Base-by-base conservation (phyloP, 495 filamentous ascomycete species). In the Neurospora intermedia region DNA sequence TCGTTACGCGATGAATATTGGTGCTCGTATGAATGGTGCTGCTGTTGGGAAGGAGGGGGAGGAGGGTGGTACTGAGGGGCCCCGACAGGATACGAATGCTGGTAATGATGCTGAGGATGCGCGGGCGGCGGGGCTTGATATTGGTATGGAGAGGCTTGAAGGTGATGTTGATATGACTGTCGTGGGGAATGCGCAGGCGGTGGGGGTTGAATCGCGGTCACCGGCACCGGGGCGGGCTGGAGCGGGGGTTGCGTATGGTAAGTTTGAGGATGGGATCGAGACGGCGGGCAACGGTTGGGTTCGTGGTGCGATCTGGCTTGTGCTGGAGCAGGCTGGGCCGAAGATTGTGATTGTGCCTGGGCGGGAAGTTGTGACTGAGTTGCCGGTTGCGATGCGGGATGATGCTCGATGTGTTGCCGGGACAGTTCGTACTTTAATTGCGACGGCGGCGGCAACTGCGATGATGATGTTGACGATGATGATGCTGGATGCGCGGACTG, bases 101-200 rank as follows among this genome's bases (percentile, higher is more conserved):
- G 69, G 3, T 71, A 45, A n/a, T 71, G 73, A 18, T 74, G 74
- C 27, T 73, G 70, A 13, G 71, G 72, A 48, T 74, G 70, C 15
- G 46, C 27, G 7, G 54, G 18, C 16, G 40, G 48, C 38, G 46
- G 69, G 31, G 11, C 42, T 38, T 54, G 35, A 11, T 45, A 39
- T 18, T 59, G 73, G 35, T 45, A 18, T 11, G 43, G 45, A 27
- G 27, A 62, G 27, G 54, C 54, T 66, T 18, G 73, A 66, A n/a
- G 43, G 20, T 38, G 71, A 45, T 69, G 38, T 40, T 42, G 31
- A 27, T 69, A 35, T 69, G 38, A 18, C 48, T 72, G 54, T 31
- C 23, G 54, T 31, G 27, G 23, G 8, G 54, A 62, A 31, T 0
- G 72, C n/a, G 43, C 41, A 31, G n/a, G 42, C 38, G 48, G 72